Evolutionary conservation across 495 filamentous ascomycete genomes (phyloP), one percentile per base, ranked within the genome.

Genomic region (Rostrohypoxylon terebratum): DNA sequence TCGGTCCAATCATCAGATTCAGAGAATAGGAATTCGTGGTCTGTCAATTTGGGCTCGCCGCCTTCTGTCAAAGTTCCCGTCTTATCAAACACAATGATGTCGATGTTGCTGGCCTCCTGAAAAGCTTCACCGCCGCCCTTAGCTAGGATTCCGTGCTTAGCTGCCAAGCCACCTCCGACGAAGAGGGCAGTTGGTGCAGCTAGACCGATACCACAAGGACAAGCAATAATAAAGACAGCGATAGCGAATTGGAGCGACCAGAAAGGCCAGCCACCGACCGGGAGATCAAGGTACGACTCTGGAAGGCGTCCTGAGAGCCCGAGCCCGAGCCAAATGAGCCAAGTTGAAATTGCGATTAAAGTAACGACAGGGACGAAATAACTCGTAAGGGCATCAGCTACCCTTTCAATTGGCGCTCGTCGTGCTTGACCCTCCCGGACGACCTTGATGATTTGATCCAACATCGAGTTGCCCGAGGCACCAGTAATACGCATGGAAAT

Each of bases 211-310:
- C 55, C 55, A 42, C 55, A 59, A 20, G 55, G 55, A 4, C 55
- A 59, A 14, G 55, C 55, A 20, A 59, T 42, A 1, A 59, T 59
- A 20, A 59, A 42, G 2, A 59, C 55, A 4, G 55, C 55, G 20
- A 59, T 59, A 42, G 55, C 55, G 8, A 59, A 59, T 59, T 59
- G 55, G 9, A 59, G 55, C 33, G 55, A 59, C 55, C 55, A 59
- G 55, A 59, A 59, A 13, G 34, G 55, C 55, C 55, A 59, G 5
- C 55, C 55, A 42, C 55, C 55, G n/a, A 59, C 55, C 3, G 55
- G 55, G 14, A 9, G 16, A 28, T 59, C 55, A 20, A 59, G 55
- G 28, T 59, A 59, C 34, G 25, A 31, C 6, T 42, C 7, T 0
- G 55, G 55, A 3, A 59, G 55, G 3, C 55, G 33, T 6, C 55